phyloP scores from a whole-genome alignment of 2,329 filamentous ascomycete genomes.

The Xylaria sp. region DNA sequence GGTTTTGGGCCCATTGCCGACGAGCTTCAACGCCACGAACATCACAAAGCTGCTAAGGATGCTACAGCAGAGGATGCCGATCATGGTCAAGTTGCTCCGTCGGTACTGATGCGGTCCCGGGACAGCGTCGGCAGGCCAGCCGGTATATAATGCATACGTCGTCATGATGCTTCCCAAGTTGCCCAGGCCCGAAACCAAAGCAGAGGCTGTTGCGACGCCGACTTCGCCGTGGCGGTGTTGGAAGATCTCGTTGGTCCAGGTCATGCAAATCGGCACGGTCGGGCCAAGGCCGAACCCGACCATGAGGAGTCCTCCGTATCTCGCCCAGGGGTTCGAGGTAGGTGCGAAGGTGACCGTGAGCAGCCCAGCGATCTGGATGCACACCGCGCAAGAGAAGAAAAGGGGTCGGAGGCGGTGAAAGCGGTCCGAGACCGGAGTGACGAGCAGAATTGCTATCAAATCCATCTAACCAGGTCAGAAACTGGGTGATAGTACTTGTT shows the following conservation, averaged over 20 bases:
- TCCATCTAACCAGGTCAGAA: conserved; percentile 64
- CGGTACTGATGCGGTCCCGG: conserved; percentile 72
- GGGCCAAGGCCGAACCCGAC: conserved; percentile 89
- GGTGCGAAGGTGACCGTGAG: conserved; percentile 77
- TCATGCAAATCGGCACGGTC: conserved; percentile 91
- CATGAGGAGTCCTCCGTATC: conserved; percentile 86
- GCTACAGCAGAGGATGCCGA: conserved; percentile 79
- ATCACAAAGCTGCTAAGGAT: conserved; percentile 73
- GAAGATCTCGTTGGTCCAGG: conserved; percentile 90
- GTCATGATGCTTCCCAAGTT: conserved; percentile 86
- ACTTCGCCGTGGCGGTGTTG: conserved; percentile 88
- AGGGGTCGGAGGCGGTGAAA: conserved; percentile 79
- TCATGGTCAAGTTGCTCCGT: conserved; percentile 85
- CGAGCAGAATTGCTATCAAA: conserved; percentile 79
- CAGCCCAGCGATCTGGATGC: conserved; percentile 80
- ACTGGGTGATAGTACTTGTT: conserved; percentile 1
- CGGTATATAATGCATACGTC: conserved; percentile 86
- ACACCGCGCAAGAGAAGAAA: conserved; percentile 77
- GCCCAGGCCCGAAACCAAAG: conserved; percentile 82
- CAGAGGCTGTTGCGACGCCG: conserved; percentile 82
- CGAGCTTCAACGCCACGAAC: conserved; percentile 63
- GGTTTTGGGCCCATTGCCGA: conserved; percentile 58
- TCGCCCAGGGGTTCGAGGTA: conserved; percentile 70
- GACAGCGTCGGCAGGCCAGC: conserved; percentile 78
- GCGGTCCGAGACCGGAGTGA: conserved; percentile 84